Percentiles rank a stretch among this genome's conserved stretches.
Conservation (phyloP, 2,329 filamentous ascomycete genomes). For the Cladophialophora psammophila region DNA sequence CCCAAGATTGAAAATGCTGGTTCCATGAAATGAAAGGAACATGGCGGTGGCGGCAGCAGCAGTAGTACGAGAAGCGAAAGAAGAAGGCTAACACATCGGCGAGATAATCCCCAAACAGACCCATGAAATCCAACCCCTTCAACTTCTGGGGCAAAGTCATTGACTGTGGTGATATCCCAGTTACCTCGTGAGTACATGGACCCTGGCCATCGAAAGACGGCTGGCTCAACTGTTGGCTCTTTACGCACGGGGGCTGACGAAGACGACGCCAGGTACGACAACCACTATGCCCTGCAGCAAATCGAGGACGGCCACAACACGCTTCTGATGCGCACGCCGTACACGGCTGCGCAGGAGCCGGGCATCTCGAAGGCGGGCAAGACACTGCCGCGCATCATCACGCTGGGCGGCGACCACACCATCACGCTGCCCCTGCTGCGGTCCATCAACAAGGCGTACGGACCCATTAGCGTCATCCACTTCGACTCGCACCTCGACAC, state of each 20-base stretch:
- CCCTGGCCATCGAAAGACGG: neutral
- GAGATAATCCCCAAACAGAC: constrained; percentile 44
- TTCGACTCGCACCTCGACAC: constrained; percentile 68
- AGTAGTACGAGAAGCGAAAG: neutral
- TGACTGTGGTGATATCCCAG: constrained; percentile 84
- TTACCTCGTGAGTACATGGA: constrained; percentile 71
- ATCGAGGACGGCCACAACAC: constrained; percentile 85
- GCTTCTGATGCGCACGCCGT: constrained; percentile 73
- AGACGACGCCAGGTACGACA: constrained; percentile 70
- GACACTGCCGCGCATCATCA: constrained; percentile 82
- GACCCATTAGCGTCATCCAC: constrained; percentile 70
- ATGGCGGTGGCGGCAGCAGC: neutral
- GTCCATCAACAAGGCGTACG: constrained; percentile 70
- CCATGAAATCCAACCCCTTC: constrained; percentile 80
- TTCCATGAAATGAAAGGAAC: neutral
- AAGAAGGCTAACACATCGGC: neutral
- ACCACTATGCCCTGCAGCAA: constrained; percentile 79
- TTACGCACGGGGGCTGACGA: neutral
- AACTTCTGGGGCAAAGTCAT: constrained; percentile 80
- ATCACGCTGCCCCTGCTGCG: constrained; percentile 60
- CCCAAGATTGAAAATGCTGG: neutral
- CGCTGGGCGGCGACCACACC: constrained; percentile 62
- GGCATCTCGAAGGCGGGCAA: constrained; percentile 76
- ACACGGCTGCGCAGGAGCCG: constrained; percentile 69
- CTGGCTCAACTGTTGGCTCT: neutral